Evolutionary conservation across 2,329 filamentous ascomycete species (phyloP), one percentile per base, ranked within the genome.

Genomic region (Arachnomyces sp.): DNA sequence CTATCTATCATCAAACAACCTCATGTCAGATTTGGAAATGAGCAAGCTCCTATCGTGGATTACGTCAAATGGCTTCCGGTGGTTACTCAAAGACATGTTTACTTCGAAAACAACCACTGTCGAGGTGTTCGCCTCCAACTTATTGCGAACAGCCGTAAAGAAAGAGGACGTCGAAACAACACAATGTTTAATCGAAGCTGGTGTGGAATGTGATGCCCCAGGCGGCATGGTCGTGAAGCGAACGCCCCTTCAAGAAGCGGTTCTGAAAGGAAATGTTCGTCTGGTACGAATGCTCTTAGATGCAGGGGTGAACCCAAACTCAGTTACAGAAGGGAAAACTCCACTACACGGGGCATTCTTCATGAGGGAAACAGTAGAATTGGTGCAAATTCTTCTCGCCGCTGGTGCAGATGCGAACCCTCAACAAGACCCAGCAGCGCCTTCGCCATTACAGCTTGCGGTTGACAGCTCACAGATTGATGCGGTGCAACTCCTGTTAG

Each of bases 341-440:
- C 31, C 29, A 15, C 34, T 37, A 9, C 35, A 18, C 14, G 17
- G 25, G n/a, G 7, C 30, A 25, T 25, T 21, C 12, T 34, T 11
- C 25, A 8, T 5, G 7, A 21, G 25, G 29, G 31, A 34, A 34
- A 13, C 30, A 35, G 28, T 31, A 21, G 50, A 49, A 30, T 38
- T 48, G 29, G 50, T 47, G 30, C 45, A 43, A 17, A 39, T 47
- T 18, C 41, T 53, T 25, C 18, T 50, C 11, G 18, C 39, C n/a
- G 42, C 39, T 28, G 45, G 49, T 35, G 49, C 47, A 30, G 9
- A 47, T 44, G 37, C 43, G 15, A 50, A 52, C 38, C 43, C 39
- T 21, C 36, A 25, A 11, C 39, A 38, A 38, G 37, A 40, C 30
- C 34, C 11, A 25, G 30, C 35, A 35, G 18, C 32, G 36, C 38